phyloP scores from a whole-genome alignment of 768 basidiomycete genomes.

The Mycena olivaceomarginata region DNA sequence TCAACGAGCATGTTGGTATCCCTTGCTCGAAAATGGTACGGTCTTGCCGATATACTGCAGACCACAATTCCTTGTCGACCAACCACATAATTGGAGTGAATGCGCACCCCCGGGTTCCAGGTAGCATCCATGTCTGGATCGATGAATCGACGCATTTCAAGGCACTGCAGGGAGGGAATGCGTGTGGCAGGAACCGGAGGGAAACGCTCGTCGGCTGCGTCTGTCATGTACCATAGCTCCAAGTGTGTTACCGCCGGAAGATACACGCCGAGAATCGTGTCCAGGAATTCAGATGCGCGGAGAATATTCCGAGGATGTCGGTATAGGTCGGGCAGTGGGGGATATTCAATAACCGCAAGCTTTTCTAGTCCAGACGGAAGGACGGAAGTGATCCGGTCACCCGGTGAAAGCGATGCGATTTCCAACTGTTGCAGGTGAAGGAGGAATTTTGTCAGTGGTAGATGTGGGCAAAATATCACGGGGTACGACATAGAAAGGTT shows the following conservation, averaged over 20 bases:
- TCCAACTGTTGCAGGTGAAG: not conserved
- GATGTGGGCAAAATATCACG: too few species aligned
- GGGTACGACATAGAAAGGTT: not conserved
- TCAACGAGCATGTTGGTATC: slow-evolving; percentile 46
- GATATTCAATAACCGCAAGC: slow-evolving; percentile 12
- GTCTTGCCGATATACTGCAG: slow-evolving; percentile 32
- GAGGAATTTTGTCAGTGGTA: too few species aligned
- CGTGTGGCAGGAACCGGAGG: not conserved
- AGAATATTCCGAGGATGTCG: not conserved
- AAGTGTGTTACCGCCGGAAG: not conserved
- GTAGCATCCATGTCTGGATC: not conserved
- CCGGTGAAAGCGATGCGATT: not conserved
- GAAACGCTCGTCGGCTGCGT: not conserved
- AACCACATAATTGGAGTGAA: too few species aligned
- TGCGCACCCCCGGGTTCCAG: slow-evolving; percentile 10
- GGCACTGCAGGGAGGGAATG: not conserved
- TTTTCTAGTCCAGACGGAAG: not conserved
- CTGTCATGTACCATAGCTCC: slow-evolving; percentile 12
- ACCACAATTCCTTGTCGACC: slow-evolving; percentile 26
- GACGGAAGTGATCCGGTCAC: slow-evolving; percentile 5
- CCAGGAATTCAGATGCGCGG: slow-evolving; percentile 2
- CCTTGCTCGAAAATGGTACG: slow-evolving; percentile 20
- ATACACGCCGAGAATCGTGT: not conserved
- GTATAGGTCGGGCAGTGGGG: not conserved
- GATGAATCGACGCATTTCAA: slow-evolving; percentile 6